Percentiles rank a stretch among this genome's conserved stretches.
phyloP scores from a whole-genome alignment of 352 stramenopile genomes.

The Phytophthora uliginosa region DNA sequence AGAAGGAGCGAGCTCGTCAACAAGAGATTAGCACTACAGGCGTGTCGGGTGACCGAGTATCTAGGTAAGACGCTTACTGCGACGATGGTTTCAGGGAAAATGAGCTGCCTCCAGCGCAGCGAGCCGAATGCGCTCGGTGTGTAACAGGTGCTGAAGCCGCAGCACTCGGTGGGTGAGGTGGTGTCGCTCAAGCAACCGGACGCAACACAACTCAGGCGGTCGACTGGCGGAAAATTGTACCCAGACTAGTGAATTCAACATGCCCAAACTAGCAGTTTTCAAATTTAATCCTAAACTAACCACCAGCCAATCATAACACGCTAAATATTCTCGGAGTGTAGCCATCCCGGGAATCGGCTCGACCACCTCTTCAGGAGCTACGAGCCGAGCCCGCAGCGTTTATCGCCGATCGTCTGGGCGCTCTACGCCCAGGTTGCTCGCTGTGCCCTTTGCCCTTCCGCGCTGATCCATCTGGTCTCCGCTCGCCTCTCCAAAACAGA shows the following conservation, averaged over 20 bases:
- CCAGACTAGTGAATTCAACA: too few relatives aligned
- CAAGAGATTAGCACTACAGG: too few relatives aligned
- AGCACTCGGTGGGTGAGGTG: constrained; percentile 1
- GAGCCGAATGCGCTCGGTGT: neutral
- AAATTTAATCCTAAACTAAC: neutral
- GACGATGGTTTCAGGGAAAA: constrained; percentile 36
- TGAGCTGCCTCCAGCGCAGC: constrained; percentile 10
- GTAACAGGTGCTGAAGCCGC: constrained; percentile 15
- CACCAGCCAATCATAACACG: neutral
- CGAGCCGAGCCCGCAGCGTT: constrained; percentile 16
- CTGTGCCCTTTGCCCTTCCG: constrained; percentile 14
- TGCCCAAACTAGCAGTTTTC: too few relatives aligned
- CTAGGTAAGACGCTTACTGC: too few relatives aligned
- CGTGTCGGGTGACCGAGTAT: too few relatives aligned
- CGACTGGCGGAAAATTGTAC: too few relatives aligned
- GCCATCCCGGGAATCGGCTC: neutral
- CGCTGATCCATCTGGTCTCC: constrained; percentile 32
- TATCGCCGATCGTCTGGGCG: constrained; percentile 24
- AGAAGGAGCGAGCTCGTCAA: too few relatives aligned
- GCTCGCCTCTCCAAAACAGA: constrained; percentile 9
- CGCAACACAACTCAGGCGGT: too few relatives aligned
- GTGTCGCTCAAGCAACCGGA: too few relatives aligned
- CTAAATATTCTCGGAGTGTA: neutral
- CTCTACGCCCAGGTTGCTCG: neutral
- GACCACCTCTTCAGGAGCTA: too few relatives aligned